Base-by-base conservation (phyloP, 768 basidiomycete species). In the Clitopilus passeckerianus region DNA sequence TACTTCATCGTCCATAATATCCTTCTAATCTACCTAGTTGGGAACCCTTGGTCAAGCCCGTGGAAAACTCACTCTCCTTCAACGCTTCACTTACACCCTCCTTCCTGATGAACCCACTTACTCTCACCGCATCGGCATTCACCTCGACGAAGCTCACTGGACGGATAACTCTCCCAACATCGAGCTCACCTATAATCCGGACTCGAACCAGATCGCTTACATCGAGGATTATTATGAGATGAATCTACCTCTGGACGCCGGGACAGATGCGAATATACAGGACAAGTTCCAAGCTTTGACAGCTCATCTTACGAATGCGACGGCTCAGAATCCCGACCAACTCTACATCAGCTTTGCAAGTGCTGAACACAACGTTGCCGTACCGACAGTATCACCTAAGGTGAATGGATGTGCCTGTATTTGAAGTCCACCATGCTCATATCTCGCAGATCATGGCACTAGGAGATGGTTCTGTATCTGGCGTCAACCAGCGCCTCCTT, bases 21-120 rank as follows among this genome's bases (percentile, higher is more conserved):
- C 5, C 22, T 0, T 12, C 10, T 34, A 22, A 14, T 34, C 23
- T 5, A 16, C 9, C 7, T 30, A 82, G 79, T 70, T 82, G 10
- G 78, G 78, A 7, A 81, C 77, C 2, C 72, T 84, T 6, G 80
- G 81, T 1, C 73, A 80, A 67, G 77, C 80, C 1, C 77, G 83
- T 2, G 80, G 80, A 18, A 83, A 82, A 64, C 70, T 82, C 6
- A 78, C 76, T 14, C 75, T 83, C 27, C 74, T 84, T 34, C 78
- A 81, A 58, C 78, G 83, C 6, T 82, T 76, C 66, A 67, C 70
- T 27, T 81, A 77, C 60, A 61, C 70, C 27, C 70, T 78, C 20
- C 72, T 83, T 14, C 75, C 80, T 1, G 10, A 41, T n/a, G 12
- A 14, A 15, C 35, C 72, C 0, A 65, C 72, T 5, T 50, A 50